Base-by-base conservation (phyloP, 352 stramenopile genomes). In the Pythium aristosporum region DNA sequence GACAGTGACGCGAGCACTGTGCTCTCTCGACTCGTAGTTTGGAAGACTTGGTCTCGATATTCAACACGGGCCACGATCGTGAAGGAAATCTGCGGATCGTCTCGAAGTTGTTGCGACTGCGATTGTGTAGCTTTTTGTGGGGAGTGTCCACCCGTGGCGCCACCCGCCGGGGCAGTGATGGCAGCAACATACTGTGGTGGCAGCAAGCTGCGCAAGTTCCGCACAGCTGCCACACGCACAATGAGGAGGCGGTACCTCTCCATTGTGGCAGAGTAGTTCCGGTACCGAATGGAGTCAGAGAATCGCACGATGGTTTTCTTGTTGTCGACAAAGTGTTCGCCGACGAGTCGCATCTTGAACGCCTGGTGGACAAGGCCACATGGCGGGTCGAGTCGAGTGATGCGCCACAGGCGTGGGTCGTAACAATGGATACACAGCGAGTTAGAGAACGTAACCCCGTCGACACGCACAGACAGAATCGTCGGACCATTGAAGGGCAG, bases 321-420 rank as follows among this genome's bases (percentile, higher is more conserved):
- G 57, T 84, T 90, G 53, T 92, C 82, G 23, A 92, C 80, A 54
- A 92, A 90, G 41, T 86, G 61, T 13, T 84, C 70, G 20, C 82
- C 82, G 60, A 69, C 72, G 21, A 90, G 57, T 1, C 79, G 76
- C n/a, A 90, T 37, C 1, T 57, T 51, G 12, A 79, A 37, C 1
- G 59, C 43, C 42, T 72, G 61, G 2, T 68, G 41, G 0, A 83
- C 63, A 21, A 89, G 72, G 0, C 77, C 76, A 51, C 78, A 88
- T 0, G 80, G 65, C 51, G 80, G 82, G 41, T 76, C 57, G 13
- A 91, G 25, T 0, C 62, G 54, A 13, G 58, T 65, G 34, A 90
- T 79, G 15, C 61, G 59, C 79, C 79, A 89, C 12, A 67, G 68
- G 9, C 79, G 72, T 18, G 82, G 80, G 46, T 92, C 79, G 50